These are phyloP conservation scores for Thraustochytrium striatum DNA, from an alignment of 352 stramenopile species.

Conservation along the genomic window DNA sequence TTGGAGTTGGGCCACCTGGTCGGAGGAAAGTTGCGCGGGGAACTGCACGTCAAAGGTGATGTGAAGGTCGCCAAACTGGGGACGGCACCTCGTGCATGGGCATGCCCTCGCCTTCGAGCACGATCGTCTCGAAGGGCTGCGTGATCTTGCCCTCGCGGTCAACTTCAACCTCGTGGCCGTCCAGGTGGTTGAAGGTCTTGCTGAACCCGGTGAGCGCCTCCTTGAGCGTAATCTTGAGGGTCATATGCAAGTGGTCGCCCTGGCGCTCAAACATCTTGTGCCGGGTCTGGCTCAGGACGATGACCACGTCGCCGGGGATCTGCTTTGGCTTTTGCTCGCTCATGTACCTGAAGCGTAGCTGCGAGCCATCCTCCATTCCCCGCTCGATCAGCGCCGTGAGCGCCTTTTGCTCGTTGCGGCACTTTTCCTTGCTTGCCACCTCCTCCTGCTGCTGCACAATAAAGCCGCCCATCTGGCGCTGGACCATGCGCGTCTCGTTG, in stretches of 20 bases:
- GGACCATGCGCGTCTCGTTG: conserved; percentile 75
- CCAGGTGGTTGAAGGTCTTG: conserved; percentile 82
- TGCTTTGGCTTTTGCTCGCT: conserved; percentile 78
- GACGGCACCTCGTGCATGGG: conserved; percentile 80
- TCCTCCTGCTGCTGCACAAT: conserved; percentile 62
- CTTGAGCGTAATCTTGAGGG: conserved; percentile 87
- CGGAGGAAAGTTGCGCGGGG: conserved; percentile 74
- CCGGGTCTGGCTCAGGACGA: conserved; percentile 76
- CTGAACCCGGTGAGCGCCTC: conserved; percentile 89
- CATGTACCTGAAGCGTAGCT: conserved; percentile 86
- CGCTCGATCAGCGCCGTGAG: conserved; percentile 92
- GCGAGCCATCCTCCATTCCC: conserved; percentile 84
- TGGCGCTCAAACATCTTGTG: conserved; percentile 83
- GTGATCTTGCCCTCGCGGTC: conserved; percentile 75
- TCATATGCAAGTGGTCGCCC: conserved; percentile 89
- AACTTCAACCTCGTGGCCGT: conserved; percentile 81
- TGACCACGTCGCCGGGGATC: conserved; percentile 82
- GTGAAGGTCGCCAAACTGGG: conserved; percentile 82
- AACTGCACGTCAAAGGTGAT: conserved; percentile 93
- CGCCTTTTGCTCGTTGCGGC: conserved; percentile 84
- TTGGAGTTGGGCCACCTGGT: conserved; percentile 74
- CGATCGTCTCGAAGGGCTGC: conserved; percentile 78
- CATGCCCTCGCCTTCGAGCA: conserved; percentile 88
- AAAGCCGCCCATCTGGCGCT: conserved; percentile 53
- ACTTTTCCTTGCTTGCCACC: conserved; percentile 57